Percentiles rank a stretch among this genome's conserved stretches.
These are phyloP conservation scores for Candolleomyces aberdarensis DNA, from an alignment of 768 basidiomycete genomes.

Conservation along the genomic window DNA sequence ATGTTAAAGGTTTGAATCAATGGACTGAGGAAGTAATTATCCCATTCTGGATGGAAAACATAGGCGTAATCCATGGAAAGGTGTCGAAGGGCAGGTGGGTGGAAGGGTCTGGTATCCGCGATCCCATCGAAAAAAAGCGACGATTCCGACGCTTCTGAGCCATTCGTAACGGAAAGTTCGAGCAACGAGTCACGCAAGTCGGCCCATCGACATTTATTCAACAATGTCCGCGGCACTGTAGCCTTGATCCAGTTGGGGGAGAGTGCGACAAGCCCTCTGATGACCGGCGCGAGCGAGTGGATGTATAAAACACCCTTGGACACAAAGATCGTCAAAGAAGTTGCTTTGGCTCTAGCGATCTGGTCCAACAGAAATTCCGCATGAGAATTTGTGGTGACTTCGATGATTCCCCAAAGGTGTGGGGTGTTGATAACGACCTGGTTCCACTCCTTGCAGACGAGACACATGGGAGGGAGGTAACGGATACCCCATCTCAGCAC, in stretches of 20 bases:
- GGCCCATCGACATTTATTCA: constrained; percentile 18
- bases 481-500: constrained; percentile 24
- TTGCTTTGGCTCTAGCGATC: constrained; percentile 24
- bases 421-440: constrained; percentile 24
- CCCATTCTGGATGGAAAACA: not conserved
- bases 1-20: constrained; percentile 21
- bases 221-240: constrained; percentile 16
- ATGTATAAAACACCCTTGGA: not conserved
- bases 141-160: not conserved
- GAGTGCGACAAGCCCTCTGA: constrained; percentile 14
- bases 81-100: not conserved
- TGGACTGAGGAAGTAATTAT: constrained; percentile 21
- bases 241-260: constrained; percentile 26
- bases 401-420: constrained; percentile 31
- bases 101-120: not conserved
- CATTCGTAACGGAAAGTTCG: constrained; percentile 15
- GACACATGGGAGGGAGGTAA: constrained; percentile 23
- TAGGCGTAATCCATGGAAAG: not conserved
- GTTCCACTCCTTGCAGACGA: constrained; percentile 25
- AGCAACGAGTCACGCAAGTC: constrained; percentile 16
- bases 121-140: no score
- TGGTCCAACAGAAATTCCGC: constrained; percentile 13
- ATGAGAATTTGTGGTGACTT: constrained; percentile 10
- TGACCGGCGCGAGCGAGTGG: not conserved
- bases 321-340: constrained; percentile 23